Evolutionary conservation across 176 grass and related monocot species (phyloP), one percentile per base, ranked within the genome.

Genomic region (Ananas comosus): DNA sequence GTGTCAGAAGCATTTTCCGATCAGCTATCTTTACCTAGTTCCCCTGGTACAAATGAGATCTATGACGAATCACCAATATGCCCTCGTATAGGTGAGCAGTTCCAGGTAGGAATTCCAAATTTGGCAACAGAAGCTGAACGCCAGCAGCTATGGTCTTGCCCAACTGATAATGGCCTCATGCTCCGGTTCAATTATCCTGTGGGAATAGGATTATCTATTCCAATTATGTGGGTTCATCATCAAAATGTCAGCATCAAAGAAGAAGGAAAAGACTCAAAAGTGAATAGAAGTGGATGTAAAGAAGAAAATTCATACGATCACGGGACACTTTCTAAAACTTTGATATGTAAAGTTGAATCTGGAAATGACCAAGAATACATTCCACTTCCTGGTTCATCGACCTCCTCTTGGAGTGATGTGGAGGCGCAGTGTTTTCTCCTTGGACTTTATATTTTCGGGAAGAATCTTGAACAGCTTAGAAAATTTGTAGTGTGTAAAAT

Each of bases 391-490:
- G 71, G 80, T 53, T 76, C 82, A 72, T 5, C 67, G 71, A 74
- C 51, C 68, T 75, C 69, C 72, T 64, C 63, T 49, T 99, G 89
- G 89, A 85, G 65, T 75, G 59, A 88, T 67, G 72, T 78, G 70
- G 89, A 93, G 72, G 64, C 63, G 73, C 82, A 93, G 16, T 70
- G 22, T 76, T 93, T 93, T 78, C 84, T 99, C 67, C 84, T 99
- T 74, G 94, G 84, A 67, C 73, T 99, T 16, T 99, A 99, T 51
- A 86, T 93, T 72, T 99, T 93, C 72, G 89, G 86, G 24, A 99
- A 99, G 80, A 87, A 89, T 79, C 84, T 99, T 82, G 79, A 87
- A 63, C 77, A 90, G 68, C 81, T 93, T 80, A 73, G 49, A 10
- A 82, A 76, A 68, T 90, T 99, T 88, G 54, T 85, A 29, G 67